A percentile compares a stretch with the other conserved stretches of the same genome.
Conservation (phyloP, 177 flowering plant species). For the Vitis hybrid region DNA sequence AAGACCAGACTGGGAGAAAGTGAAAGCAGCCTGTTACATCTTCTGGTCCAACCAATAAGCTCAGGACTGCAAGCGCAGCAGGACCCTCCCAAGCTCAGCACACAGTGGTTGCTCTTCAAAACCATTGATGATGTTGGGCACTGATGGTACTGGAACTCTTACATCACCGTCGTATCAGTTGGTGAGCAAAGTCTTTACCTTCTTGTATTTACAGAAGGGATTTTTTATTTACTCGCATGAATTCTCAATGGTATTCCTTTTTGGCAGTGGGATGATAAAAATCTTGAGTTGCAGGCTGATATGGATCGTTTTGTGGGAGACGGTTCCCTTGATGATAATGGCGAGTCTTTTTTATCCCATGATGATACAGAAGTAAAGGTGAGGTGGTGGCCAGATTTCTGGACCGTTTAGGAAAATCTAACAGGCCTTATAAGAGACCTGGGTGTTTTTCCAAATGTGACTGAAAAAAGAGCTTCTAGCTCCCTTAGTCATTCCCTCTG, state of each 20-base stretch:
- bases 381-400: not conserved
- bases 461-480: too few species aligned
- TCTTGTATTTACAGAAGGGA: constrained; percentile 9
- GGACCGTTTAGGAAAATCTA: too few species aligned
- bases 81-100: constrained; percentile 98
- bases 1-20: constrained; percentile 81
- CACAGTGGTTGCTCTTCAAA: constrained; percentile 76
- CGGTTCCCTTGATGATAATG: constrained; percentile 54
- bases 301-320: constrained; percentile 57
- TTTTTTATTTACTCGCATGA: constrained; percentile 10
- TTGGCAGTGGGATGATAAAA: constrained; percentile 64
- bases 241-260: constrained; percentile 38
- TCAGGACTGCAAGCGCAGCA: constrained; percentile 91
- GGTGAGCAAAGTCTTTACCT: constrained; percentile 40
- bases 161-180: constrained; percentile 86
- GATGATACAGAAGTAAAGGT: constrained; percentile 64
- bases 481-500: too few species aligned
- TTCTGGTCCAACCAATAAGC: constrained; percentile 97
- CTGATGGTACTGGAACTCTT: constrained; percentile 77
- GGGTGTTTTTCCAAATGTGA: too few species aligned
- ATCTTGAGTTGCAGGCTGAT: constrained; percentile 50
- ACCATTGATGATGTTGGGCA: constrained; percentile 74
- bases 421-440: too few species aligned
- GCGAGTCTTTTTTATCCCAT: constrained; percentile 66
- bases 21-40: constrained; percentile 92